Evolutionary conservation across 2,329 filamentous ascomycete genomes (phyloP), one percentile per base, ranked within the genome.

Genomic region (Metarhizium anisopliae): DNA sequence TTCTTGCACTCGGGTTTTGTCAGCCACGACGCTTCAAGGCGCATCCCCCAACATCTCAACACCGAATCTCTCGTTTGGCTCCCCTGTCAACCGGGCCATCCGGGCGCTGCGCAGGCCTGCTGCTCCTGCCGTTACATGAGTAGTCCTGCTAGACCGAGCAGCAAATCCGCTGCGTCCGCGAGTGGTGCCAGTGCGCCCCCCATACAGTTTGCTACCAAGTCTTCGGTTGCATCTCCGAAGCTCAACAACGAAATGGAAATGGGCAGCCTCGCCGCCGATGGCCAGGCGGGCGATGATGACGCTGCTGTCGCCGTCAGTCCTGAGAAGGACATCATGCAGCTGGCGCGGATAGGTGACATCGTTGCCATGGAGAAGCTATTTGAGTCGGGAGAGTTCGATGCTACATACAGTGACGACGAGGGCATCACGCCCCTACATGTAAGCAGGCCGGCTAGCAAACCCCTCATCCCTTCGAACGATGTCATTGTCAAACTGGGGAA

Each of bases 361-460:
- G 77, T 80, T 7, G 87, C 83, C 54, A 94, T 99, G 77, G 88
- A 96, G 75, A 91, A 86, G 75, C 79, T 99, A 53, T 95, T 96
- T 63, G 89, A 93, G 67, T 83, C 81, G 56, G 87, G 87, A 62
- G 90, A 89, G 64, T 90, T 82, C 69, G 88, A 90, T 69, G 90
- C 90, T 52, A 89, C 84, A 54, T 94, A 91, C 70, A 82, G 80
- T 55, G 94, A 99, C 68, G 88, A 89, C 55, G 91, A 99, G 72
- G 91, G 90, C 67, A 96, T 99, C 68, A 97, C 93, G 45, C 91
- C 94, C 59, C 74, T 99, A 71, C 94, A 97, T 78, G 93, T 96
- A 80, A 65, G 82, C 76, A 35, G 3, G 50, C 30, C 20, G 6
- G 36, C 30, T 5, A 35, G 32, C 32, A 7, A 35, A 0, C 32